Percentiles rank a stretch among this genome's conserved stretches.
Evolutionary conservation across 306 rosid genomes (phyloP).

Genomic region (Carpinus fangiana): DNA sequence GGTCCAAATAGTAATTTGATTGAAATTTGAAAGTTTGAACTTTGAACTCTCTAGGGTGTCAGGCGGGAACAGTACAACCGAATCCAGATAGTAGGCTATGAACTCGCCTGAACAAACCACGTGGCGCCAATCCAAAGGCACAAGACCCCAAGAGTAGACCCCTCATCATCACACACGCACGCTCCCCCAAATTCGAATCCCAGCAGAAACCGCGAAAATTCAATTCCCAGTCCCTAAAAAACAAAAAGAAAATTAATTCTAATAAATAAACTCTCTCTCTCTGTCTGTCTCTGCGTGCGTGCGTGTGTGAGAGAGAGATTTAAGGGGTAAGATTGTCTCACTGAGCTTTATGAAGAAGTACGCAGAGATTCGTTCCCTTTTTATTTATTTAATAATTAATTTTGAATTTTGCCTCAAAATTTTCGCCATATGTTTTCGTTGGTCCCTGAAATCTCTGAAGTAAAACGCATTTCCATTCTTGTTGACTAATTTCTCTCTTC

Average conservation of each 20-base stretch:
- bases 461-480: background rate
- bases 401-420: background rate
- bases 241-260: background rate
- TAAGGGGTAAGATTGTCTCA: background rate
- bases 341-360: background rate
- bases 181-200: slow-evolving; percentile 34
- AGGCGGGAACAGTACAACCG: background rate
- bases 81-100: background rate
- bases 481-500: background rate
- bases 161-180: background rate
- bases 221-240: background rate
- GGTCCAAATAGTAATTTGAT: no score
- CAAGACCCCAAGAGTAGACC: background rate
- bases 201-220: slow-evolving; percentile 28
- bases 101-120: background rate
- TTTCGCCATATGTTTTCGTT: background rate
- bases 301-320: background rate
- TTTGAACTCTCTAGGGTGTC: background rate
- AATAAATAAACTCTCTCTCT: background rate
- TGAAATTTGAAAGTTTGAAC: background rate
- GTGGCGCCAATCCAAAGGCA: background rate
- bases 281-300: background rate
- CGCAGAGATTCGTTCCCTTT: slow-evolving; percentile 12
- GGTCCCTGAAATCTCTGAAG: background rate
- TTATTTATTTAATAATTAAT: background rate